Base-by-base conservation (phyloP, 2,329 filamentous ascomycete genomes). In the Claviceps purpurea region DNA sequence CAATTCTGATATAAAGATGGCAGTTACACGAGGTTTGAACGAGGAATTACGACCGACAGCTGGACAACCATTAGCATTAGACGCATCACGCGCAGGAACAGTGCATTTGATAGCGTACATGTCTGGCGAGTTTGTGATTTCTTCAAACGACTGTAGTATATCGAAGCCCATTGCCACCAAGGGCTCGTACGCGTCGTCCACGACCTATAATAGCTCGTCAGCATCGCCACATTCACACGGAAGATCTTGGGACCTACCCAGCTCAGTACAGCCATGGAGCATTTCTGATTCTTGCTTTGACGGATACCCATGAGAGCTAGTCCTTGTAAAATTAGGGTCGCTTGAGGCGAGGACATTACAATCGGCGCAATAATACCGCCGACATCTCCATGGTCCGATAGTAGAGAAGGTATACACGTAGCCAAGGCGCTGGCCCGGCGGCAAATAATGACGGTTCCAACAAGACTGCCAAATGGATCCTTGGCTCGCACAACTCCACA, bases 401-500 rank as follows among this genome's bases (percentile, higher is more conserved):
- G 76, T 56, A 93, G 70, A 1, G 79, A 73, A 0, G 89, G 87
- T 49, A 93, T 76, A 59, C 82, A 84, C 30, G 81, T 80, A 6
- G 82, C 79, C 47, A 94, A 70, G 13, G 75, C 72, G 51, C 85
- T 87, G 45, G 79, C 78, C 47, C 79, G 79, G 57, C 82, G 84
- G 69, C 87, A 90, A 42, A 94, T 79, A 56, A 94, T 83, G 14
- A 94, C 81, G 1, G 84, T 90, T 1, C 87, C 89, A 6, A 94
- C 68, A 20, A 95, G 68, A 52, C 84, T 84, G 47, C 79, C 76
- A 0, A 77, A 74, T 37, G 77, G 74, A 51, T 82, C 75, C 67
- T 89, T 93, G 22, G 89, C 89, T 34, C 89, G 79, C 53, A 95
- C 89, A 54, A 95, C 86, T 40, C 87, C 87, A 60, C 87, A 91